These are phyloP conservation scores for Bipolaris victoriae DNA, from an alignment of 2,329 filamentous ascomycete genomes.

Conservation along the genomic window DNA sequence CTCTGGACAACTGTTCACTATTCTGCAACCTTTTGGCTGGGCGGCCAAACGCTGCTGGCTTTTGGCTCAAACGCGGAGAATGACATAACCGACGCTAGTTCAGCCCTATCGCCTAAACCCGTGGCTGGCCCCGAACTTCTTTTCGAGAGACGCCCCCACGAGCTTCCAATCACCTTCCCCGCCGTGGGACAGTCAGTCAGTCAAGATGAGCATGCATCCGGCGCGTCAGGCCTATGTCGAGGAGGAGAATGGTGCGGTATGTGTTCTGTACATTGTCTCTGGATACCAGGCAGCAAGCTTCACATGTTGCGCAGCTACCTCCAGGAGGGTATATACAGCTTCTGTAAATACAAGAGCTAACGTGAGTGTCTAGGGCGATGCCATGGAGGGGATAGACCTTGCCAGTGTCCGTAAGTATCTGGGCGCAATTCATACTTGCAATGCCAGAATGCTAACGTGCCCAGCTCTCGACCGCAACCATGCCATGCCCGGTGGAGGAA, in stretches of 20 bases:
- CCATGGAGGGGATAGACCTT: constrained; percentile 64
- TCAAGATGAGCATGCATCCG: constrained; percentile 72
- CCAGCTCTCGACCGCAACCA: constrained; percentile 79
- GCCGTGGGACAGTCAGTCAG: constrained; percentile 15
- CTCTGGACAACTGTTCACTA: constrained; percentile 20
- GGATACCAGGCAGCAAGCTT: constrained; percentile 26
- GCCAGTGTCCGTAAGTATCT: constrained; percentile 66
- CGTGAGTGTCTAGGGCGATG: constrained; percentile 53
- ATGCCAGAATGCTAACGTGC: background rate
- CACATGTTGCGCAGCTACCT: constrained; percentile 11
- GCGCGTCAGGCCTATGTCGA: constrained; percentile 93
- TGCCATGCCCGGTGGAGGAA: constrained; percentile 74
- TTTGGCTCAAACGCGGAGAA: constrained; percentile 24
- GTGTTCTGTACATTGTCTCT: constrained; percentile 30
- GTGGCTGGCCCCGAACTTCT: constrained; percentile 27
- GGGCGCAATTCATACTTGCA: too few species aligned
- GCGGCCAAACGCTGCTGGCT: constrained; percentile 18
- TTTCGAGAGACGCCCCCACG: constrained; percentile 22
- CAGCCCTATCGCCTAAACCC: constrained; percentile 38
- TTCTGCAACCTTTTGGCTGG: constrained; percentile 4
- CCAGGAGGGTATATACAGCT: background rate
- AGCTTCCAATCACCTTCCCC: constrained; percentile 17
- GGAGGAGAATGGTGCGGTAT: constrained; percentile 73
- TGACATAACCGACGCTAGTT: constrained; percentile 37
- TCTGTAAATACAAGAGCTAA: constrained; percentile 15